phyloP scores from a whole-genome alignment of 805 yeast genomes.

The Kodamaea hsintzibuensis region DNA sequence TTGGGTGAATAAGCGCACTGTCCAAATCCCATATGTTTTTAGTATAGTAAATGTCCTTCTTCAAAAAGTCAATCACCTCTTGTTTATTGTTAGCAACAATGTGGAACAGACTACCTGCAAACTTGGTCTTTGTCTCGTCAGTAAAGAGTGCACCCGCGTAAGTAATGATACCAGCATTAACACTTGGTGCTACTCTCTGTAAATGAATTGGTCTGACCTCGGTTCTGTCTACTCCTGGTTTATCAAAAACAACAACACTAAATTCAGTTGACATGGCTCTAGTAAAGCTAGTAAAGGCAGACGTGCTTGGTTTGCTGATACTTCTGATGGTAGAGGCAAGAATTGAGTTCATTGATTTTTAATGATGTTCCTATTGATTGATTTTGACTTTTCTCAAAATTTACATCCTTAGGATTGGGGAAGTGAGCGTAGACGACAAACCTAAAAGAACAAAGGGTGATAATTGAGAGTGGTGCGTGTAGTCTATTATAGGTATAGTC shows the following conservation, averaged over 20 bases:
- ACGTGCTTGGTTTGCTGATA: background rate
- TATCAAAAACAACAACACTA: constrained; percentile 68
- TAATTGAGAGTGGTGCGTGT: background rate
- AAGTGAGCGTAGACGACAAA: too few relatives aligned
- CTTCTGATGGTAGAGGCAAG: background rate
- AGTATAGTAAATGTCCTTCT: constrained; percentile 60
- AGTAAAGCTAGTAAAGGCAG: background rate
- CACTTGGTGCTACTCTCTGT: constrained; percentile 43
- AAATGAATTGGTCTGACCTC: constrained; percentile 54
- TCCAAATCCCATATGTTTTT: constrained; percentile 78
- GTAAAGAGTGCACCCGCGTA: constrained; percentile 46
- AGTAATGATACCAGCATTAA: constrained; percentile 39
- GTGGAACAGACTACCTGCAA: constrained; percentile 70
- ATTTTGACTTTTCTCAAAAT: background rate
- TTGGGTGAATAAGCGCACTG: constrained; percentile 58
- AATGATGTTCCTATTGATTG: background rate
- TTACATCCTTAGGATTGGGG: background rate
- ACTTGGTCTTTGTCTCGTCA: constrained; percentile 46
- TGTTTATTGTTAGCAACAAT: constrained; percentile 64
- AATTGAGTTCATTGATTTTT: background rate
- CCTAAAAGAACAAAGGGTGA: background rate
- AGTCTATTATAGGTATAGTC: background rate
- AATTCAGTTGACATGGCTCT: constrained; percentile 24
- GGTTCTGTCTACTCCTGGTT: constrained; percentile 61
- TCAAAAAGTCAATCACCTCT: constrained; percentile 63